Percentiles rank a stretch among this genome's conserved stretches.
Conservation (phyloP, 2,329 filamentous ascomycete species). For the Colletotrichum musicola region DNA sequence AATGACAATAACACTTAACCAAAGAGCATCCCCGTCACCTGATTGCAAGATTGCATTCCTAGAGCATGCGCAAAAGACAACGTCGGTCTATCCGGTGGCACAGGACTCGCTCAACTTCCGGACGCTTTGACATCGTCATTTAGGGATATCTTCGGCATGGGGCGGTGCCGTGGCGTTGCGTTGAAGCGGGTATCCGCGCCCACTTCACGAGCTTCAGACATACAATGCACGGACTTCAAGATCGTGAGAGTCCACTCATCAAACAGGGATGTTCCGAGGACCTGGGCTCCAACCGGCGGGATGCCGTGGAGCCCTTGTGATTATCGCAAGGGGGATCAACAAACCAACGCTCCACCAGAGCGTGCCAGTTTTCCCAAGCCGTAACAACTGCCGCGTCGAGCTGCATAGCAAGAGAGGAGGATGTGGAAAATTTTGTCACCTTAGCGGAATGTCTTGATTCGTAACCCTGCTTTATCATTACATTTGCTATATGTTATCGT, state of each 20-base stretch:
- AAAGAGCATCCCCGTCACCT: too few species aligned
- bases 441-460: neutral
- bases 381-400: neutral
- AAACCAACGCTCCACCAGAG: slow-evolving; percentile 2
- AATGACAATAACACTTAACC: too few species aligned
- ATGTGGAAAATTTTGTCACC: neutral
- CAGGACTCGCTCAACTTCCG: neutral
- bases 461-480: neutral
- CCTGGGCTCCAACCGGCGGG: neutral
- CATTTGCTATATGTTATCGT: neutral
- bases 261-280: slow-evolving; percentile 7
- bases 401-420: too few species aligned
- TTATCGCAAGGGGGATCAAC: neutral
- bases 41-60: too few species aligned
- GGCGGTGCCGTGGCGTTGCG: neutral
- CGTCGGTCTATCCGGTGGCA: neutral
- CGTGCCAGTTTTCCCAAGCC: neutral
- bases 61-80: too few species aligned
- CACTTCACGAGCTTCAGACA: slow-evolving; percentile 21
- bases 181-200: neutral
- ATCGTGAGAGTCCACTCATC: neutral
- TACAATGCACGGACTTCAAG: slow-evolving; percentile 14
- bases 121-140: neutral
- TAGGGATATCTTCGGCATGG: neutral
- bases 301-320: slow-evolving; percentile 7